These are phyloP conservation scores for Parathielavia appendiculata DNA, from an alignment of 495 filamentous ascomycete genomes.

Conservation along the genomic window DNA sequence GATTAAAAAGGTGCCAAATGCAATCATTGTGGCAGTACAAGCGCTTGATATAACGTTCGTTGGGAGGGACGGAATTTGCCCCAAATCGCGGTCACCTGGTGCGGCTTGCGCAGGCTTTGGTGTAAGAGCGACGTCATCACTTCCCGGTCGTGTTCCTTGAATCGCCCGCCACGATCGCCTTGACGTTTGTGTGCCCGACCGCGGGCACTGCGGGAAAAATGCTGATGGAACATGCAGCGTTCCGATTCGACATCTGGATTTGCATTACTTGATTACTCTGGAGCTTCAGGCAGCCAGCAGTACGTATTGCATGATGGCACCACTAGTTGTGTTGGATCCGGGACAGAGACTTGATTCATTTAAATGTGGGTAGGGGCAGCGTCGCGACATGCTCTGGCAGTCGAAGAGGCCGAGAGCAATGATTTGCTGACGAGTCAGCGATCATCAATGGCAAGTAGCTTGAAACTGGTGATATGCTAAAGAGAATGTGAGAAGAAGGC, in stretches of 20 bases:
- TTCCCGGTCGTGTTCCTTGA: constrained; percentile 11
- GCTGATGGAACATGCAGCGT: background rate
- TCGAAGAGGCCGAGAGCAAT: too few species aligned
- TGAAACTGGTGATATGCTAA: too few species aligned
- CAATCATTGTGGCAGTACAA: background rate
- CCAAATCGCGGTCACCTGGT: constrained; percentile 18
- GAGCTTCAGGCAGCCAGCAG: too few species aligned
- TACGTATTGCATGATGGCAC: background rate
- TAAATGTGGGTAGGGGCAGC: too few species aligned
- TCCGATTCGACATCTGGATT: too few species aligned
- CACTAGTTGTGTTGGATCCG: background rate
- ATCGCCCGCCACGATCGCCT: background rate
- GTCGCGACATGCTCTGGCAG: too few species aligned
- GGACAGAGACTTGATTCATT: too few species aligned
- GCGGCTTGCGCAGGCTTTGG: constrained; percentile 7
- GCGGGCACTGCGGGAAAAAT: constrained; percentile 12
- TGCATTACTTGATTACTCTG: background rate
- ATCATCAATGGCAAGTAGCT: too few species aligned
- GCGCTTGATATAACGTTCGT: background rate
- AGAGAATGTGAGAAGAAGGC: too few species aligned
- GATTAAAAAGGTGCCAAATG: background rate
- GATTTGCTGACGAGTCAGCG: too few species aligned
- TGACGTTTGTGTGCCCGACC: constrained; percentile 8
- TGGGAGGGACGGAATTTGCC: background rate
- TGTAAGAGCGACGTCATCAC: constrained; percentile 33